Evolutionary conservation across 441 rosid genomes (phyloP), one percentile per base, ranked within the genome.

Genomic region (Macaranga tanarius): DNA sequence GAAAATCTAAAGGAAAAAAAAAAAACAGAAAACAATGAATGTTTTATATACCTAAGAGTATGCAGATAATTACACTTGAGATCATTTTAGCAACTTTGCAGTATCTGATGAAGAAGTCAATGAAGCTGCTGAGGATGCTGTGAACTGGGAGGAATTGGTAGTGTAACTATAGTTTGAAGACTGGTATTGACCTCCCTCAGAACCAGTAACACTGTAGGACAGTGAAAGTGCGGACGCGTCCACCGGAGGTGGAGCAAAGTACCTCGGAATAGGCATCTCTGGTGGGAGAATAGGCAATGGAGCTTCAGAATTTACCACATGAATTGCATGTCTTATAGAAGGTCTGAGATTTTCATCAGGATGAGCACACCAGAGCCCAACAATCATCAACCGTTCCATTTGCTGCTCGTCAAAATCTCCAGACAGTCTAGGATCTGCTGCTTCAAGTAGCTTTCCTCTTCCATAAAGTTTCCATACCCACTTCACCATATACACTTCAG

Each of bases 381-480:
- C 10, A 12, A 45, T 45, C 50, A 45, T 45, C 50, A 48, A 48
- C 16, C 51, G 51, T 15, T 48, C 51, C 51, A 48, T 48, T 11
- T 48, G 15, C 51, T 48, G 51, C 51, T 11, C 16, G 4, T 48
- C 51, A 48, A 48, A 48, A 10, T 22, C 45, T 38, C 71, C 71
- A 22, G 28, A 8, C 11, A 86, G 73, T 60, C 79, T 75, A 17
- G 62, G 20, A 59, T 88, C 89, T 16, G 76, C 77, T 10, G 76
- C 84, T 8, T 58, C 55, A 22, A 50, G 13, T 7, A 81, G 62
- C 48, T 77, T 52, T n/a, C 77, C 80, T 23, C 5, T 55, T 22
- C 86, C 88, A 28, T 81, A 76, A 5, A 77, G 77, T 28, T 71
- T 67, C 90, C 90, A 84, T n/a, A 78, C 76, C 86, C 87, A 83